Conservation (phyloP, 495 filamentous ascomycete species). For the Penicillium lividum region DNA sequence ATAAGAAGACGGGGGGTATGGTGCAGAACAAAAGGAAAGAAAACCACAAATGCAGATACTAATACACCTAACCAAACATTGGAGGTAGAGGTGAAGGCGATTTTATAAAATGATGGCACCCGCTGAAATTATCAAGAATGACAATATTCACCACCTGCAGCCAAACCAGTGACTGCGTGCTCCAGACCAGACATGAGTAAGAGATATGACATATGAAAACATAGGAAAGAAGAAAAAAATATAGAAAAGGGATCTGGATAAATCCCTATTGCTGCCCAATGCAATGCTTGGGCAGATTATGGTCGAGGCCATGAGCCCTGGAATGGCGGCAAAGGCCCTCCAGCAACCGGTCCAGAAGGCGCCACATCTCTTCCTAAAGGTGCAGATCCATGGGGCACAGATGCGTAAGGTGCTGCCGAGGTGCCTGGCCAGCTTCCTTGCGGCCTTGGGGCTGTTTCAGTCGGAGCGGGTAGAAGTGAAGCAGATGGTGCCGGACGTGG, state of each 20-base stretch:
- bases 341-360: constrained; percentile 18
- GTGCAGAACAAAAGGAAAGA: background rate
- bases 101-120: background rate
- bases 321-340: constrained; percentile 24
- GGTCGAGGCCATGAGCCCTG: constrained; percentile 26
- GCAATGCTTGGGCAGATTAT: background rate
- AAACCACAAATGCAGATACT: constrained; percentile 15
- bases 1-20: background rate
- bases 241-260: constrained; percentile 5
- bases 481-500: constrained; percentile 24
- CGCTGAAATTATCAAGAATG: constrained; percentile 4
- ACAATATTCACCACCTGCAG: constrained; percentile 8
- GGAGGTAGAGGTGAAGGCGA: constrained; percentile 11
- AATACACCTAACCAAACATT: constrained; percentile 16
- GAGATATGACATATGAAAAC: background rate
- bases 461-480: constrained; percentile 8
- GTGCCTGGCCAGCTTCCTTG: constrained; percentile 25
- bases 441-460: constrained; percentile 11
- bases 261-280: background rate
- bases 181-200: constrained; percentile 1
- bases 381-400: constrained; percentile 17
- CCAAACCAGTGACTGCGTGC: constrained; percentile 26
- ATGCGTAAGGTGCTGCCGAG: constrained; percentile 21
- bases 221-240: constrained; percentile 7
- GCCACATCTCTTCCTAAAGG: constrained; percentile 10